Conservation (phyloP, 2,329 filamentous ascomycete species). For the Neocatenulostroma microsporum region DNA sequence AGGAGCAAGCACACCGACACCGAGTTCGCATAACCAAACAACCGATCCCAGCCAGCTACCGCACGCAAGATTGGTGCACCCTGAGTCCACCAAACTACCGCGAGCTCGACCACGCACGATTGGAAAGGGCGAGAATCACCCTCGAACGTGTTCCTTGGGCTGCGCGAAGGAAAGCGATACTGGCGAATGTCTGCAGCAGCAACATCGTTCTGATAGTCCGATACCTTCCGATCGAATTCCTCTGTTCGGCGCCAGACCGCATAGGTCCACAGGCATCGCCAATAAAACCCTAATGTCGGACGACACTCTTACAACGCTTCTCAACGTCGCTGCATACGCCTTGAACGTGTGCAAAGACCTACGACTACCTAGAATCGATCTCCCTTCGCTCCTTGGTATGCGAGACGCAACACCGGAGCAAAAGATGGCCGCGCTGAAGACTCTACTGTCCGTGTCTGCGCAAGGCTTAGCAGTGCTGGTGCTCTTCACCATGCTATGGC, state of each 20-base stretch:
- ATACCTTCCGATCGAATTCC: background rate
- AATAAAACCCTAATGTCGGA: too few species aligned
- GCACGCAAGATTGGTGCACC: conserved; percentile 21
- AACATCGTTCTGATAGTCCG: too few species aligned
- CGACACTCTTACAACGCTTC: too few species aligned
- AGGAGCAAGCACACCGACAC: background rate
- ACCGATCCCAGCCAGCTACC: conserved; percentile 16
- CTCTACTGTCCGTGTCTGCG: conserved; percentile 15
- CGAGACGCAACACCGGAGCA: conserved; percentile 15
- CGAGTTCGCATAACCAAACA: too few species aligned
- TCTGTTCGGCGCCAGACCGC: background rate
- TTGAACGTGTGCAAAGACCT: background rate
- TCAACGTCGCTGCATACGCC: background rate
- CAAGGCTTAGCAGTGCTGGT: conserved; percentile 20
- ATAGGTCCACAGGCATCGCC: background rate
- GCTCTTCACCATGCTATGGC: conserved; percentile 20
- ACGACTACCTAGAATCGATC: background rate
- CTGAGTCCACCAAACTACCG: conserved; percentile 22
- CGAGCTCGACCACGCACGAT: conserved; percentile 1
- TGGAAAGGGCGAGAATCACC: background rate
- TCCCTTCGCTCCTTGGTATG: conserved; percentile 13
- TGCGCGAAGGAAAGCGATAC: conserved; percentile 12
- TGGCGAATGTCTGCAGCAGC: conserved; percentile 10
- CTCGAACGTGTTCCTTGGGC: conserved; percentile 17
- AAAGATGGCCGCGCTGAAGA: conserved; percentile 20